Evolutionary conservation across 768 basidiomycete species (phyloP).

Genomic region (Termitomyces sp.): DNA sequence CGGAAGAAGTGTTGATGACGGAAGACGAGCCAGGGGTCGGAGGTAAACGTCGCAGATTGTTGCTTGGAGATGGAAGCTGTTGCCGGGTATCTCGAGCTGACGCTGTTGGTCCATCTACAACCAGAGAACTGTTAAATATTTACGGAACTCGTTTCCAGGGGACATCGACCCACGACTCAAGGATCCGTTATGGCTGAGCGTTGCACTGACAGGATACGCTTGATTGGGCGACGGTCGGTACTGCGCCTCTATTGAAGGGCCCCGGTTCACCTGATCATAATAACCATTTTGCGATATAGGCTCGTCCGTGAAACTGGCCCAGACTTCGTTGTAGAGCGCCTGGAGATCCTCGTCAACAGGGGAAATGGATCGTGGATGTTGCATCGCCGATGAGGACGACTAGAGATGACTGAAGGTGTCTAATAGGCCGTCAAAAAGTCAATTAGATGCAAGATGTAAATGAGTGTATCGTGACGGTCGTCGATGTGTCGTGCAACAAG

Average conservation of each 20-base stretch:
- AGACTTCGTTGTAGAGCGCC: constrained; percentile 70
- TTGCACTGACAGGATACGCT: constrained; percentile 6
- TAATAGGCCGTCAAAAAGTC: not conserved
- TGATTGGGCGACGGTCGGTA: constrained; percentile 11
- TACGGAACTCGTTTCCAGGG: not conserved
- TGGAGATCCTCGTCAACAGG: constrained; percentile 70
- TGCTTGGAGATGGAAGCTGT: constrained; percentile 19
- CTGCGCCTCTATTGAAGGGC: constrained; percentile 23
- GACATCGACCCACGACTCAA: constrained; percentile 14
- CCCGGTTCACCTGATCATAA: constrained; percentile 32
- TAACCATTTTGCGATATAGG: constrained; percentile 25
- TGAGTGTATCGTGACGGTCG: constrained; percentile 17
- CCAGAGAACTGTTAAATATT: not conserved
- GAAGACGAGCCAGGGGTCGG: constrained; percentile 36
- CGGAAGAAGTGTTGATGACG: constrained; percentile 17
- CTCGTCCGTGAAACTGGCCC: constrained; percentile 58
- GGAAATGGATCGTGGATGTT: constrained; percentile 29
- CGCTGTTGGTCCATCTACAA: constrained; percentile 9
- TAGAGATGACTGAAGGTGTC: not conserved
- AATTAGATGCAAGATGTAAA: not conserved
- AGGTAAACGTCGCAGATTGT: constrained; percentile 33
- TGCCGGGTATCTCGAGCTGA: constrained; percentile 11
- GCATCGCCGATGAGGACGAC: constrained; percentile 40
- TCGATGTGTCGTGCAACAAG: constrained; percentile 16
- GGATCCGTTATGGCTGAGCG: constrained; percentile 11